Conservation (phyloP, 2,329 filamentous ascomycete genomes). For the Ceratocystis lukuohia region DNA sequence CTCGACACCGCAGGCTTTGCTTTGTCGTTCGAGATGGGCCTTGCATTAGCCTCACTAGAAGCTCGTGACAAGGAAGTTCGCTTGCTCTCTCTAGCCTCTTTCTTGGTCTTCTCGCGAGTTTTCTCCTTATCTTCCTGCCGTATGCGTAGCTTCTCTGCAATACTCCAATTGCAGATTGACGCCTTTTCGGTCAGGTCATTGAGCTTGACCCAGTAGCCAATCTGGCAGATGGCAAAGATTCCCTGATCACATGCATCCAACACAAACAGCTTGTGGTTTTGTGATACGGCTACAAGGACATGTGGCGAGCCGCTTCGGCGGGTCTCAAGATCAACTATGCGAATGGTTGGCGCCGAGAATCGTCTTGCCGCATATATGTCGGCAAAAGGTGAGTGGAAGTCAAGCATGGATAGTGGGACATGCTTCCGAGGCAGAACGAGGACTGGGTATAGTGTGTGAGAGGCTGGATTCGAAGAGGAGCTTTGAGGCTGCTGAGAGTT, state of each 20-base stretch:
- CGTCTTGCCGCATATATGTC: slow-evolving; percentile 38
- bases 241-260: slow-evolving; percentile 26
- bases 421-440: slow-evolving; percentile 49
- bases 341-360: slow-evolving; percentile 48
- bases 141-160: slow-evolving; percentile 26
- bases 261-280: slow-evolving; percentile 13
- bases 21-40: not conserved
- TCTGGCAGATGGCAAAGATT: slow-evolving; percentile 53
- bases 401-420: slow-evolving; percentile 48
- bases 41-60: not conserved
- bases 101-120: slow-evolving; percentile 15
- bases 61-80: slow-evolving; percentile 9
- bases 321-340: slow-evolving; percentile 49
- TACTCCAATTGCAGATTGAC: slow-evolving; percentile 31
- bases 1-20: not conserved
- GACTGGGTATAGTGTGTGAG: slow-evolving; percentile 44
- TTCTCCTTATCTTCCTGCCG: slow-evolving; percentile 21
- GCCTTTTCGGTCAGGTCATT: slow-evolving; percentile 38
- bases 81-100: slow-evolving; percentile 6
- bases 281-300: slow-evolving; percentile 36
- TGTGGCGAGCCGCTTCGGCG: slow-evolving; percentile 41
- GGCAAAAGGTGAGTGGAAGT: slow-evolving; percentile 38
- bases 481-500: slow-evolving; percentile 38
- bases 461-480: slow-evolving; percentile 37
- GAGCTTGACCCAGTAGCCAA: slow-evolving; percentile 53